A percentile compares a stretch with the other conserved stretches of the same genome.
Conservation (phyloP, 2,329 filamentous ascomycete genomes). For the Cladophialophora bantiana region DNA sequence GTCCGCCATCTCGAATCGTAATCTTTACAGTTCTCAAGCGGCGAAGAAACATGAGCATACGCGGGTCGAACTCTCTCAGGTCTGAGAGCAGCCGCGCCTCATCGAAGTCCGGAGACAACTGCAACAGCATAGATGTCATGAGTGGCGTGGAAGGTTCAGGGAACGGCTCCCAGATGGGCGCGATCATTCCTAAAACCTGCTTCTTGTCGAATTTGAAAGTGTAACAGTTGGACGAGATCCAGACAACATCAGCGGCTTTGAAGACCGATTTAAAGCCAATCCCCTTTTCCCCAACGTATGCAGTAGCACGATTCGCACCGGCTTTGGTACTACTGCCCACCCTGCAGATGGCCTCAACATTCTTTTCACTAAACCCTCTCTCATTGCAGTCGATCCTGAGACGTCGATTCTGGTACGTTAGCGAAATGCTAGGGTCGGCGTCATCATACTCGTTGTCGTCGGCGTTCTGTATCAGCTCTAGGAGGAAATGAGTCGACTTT, state of each 20-base stretch:
- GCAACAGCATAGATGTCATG: conserved; percentile 18
- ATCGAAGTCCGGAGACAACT: conserved; percentile 13
- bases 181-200: conserved; percentile 22
- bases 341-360: conserved; percentile 50
- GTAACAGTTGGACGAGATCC: conserved; percentile 27
- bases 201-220: conserved; percentile 37
- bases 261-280: conserved; percentile 50
- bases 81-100: conserved; percentile 11
- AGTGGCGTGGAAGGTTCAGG: conserved; percentile 2
- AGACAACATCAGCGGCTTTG: conserved; percentile 41
- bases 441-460: conserved; percentile 49
- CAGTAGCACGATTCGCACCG: conserved; percentile 39
- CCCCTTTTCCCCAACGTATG: conserved; percentile 43
- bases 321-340: conserved; percentile 48
- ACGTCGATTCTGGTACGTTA: conserved; percentile 15
- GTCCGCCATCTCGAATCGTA: conserved; percentile 1
- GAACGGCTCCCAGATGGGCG: conserved; percentile 21
- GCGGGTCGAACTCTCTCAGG: conserved; percentile 17
- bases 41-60: conserved; percentile 22
- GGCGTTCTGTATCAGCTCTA: conserved; percentile 52
- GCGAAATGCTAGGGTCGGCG: conserved; percentile 14
- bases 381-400: conserved; percentile 44
- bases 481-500: conserved; percentile 38
- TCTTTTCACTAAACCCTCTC: conserved; percentile 49
- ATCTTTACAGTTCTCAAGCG: conserved; percentile 22